A percentile compares a stretch with the other conserved stretches of the same genome.
Evolutionary conservation across 345 rosid species (phyloP).

Genomic region (Moringa oleifera): DNA sequence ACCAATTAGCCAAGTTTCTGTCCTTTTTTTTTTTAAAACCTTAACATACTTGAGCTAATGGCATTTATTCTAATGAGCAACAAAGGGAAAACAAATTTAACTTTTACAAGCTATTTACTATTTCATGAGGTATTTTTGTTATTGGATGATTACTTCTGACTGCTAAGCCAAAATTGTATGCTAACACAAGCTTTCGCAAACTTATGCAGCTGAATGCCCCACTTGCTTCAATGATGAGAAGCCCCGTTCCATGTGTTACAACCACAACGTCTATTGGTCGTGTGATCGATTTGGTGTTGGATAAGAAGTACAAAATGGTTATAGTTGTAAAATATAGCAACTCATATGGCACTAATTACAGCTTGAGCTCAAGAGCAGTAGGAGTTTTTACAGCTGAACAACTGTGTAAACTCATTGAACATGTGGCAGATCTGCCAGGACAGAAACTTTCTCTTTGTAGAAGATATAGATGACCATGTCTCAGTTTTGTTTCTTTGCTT

Average conservation of each 20-base stretch:
- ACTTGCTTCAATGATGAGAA: conserved; percentile 60
- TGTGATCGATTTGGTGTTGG: conserved; percentile 52
- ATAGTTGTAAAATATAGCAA: conserved; percentile 43
- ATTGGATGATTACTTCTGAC: not conserved
- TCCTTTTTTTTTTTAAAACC: no score
- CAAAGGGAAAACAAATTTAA: no score
- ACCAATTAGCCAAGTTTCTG: no score
- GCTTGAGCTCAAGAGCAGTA: conserved; percentile 41
- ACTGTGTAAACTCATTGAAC: conserved; percentile 32
- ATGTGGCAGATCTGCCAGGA: conserved; percentile 16
- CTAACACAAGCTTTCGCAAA: not conserved
- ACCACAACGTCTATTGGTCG: conserved; percentile 46
- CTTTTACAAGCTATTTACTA: not conserved
- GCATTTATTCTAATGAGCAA: not conserved
- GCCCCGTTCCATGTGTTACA: conserved; percentile 59
- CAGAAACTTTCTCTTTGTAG: conserved; percentile 16
- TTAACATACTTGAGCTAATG: not conserved
- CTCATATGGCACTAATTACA: conserved; percentile 19
- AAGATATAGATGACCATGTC: not conserved
- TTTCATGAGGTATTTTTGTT: not conserved
- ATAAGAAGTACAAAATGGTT: conserved; percentile 61
- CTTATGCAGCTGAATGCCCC: conserved; percentile 53
- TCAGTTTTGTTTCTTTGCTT: no score
- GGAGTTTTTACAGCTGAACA: conserved; percentile 63
- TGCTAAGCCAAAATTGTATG: not conserved